Percentiles rank a stretch among this genome's conserved stretches.
These are phyloP conservation scores for Colletotrichum eleusines DNA, from an alignment of 2,329 filamentous ascomycete species.

Conservation along the genomic window DNA sequence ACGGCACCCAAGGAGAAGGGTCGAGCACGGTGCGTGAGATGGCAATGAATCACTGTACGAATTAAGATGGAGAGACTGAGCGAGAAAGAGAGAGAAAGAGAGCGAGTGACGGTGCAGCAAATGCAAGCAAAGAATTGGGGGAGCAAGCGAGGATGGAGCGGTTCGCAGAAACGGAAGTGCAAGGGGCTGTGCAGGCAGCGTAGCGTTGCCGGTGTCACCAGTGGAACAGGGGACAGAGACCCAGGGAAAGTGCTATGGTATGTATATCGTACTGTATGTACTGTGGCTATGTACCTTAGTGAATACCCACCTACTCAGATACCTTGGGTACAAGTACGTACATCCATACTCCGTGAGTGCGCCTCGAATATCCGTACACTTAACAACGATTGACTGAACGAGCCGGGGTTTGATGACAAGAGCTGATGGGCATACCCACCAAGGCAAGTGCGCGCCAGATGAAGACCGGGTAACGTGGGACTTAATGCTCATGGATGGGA, in stretches of 20 bases:
- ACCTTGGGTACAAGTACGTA: too few species aligned
- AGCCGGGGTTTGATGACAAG: neutral
- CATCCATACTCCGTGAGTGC: too few species aligned
- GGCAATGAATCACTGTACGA: too few species aligned
- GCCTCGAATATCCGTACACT: too few species aligned
- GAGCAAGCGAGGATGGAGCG: neutral
- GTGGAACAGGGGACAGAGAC: neutral
- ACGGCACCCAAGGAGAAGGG: slow-evolving; percentile 2
- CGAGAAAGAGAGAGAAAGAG: too few species aligned
- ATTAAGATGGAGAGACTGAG: neutral
- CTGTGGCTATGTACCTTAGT: too few species aligned
- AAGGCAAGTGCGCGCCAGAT: neutral
- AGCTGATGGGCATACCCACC: slow-evolving; percentile 1
- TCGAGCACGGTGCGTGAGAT: too few species aligned
- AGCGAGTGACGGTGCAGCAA: too few species aligned
- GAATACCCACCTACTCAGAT: too few species aligned
- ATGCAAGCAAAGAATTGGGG: neutral
- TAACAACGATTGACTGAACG: neutral
- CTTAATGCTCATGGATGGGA: neutral
- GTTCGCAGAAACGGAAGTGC: slow-evolving; percentile 27
- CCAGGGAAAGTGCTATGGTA: neutral
- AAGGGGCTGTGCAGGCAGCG: slow-evolving; percentile 37
- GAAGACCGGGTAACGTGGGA: slow-evolving; percentile 4
- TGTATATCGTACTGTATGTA: neutral
- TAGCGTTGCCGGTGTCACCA: slow-evolving; percentile 20